phyloP scores from a whole-genome alignment of 345 rosid species.

The Salix arbutifolia region DNA sequence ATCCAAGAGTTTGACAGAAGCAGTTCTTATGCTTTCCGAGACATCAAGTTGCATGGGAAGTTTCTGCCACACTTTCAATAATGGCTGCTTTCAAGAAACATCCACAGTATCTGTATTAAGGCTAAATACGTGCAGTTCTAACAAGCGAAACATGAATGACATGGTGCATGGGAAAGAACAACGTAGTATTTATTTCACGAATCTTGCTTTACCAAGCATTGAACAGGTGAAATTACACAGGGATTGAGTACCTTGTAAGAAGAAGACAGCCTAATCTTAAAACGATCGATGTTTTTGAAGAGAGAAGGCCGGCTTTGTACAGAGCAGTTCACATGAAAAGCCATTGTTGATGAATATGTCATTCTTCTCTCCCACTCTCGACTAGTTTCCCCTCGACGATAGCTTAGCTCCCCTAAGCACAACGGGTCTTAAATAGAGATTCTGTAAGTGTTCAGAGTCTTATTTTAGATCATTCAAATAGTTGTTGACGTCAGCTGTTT shows the following conservation, averaged over 20 bases:
- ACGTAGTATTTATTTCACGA: not conserved
- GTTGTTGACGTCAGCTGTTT: too few species aligned
- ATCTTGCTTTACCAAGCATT: not conserved
- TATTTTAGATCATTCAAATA: too few species aligned
- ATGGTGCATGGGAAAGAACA: not conserved
- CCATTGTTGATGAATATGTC: not conserved
- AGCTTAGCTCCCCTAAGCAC: not conserved
- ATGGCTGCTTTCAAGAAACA: conserved; percentile 20
- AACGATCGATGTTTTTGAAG: not conserved
- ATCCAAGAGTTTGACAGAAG: conserved; percentile 28
- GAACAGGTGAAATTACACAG: too few species aligned
- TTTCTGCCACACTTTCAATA: conserved; percentile 13
- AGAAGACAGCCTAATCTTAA: not conserved
- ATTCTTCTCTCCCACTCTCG: not conserved
- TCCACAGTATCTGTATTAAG: not conserved
- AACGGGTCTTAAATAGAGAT: not conserved
- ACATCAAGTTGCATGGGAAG: conserved; percentile 22
- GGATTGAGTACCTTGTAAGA: not conserved
- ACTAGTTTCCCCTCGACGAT: not conserved
- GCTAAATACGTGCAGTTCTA: not conserved
- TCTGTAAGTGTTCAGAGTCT: not conserved
- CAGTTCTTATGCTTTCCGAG: conserved; percentile 10
- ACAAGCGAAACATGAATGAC: not conserved
- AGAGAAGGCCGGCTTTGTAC: not conserved
- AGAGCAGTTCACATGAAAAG: not conserved